Evolutionary conservation across 805 yeast species (phyloP).

Genomic region (Saccharomycopsis sp.): DNA sequence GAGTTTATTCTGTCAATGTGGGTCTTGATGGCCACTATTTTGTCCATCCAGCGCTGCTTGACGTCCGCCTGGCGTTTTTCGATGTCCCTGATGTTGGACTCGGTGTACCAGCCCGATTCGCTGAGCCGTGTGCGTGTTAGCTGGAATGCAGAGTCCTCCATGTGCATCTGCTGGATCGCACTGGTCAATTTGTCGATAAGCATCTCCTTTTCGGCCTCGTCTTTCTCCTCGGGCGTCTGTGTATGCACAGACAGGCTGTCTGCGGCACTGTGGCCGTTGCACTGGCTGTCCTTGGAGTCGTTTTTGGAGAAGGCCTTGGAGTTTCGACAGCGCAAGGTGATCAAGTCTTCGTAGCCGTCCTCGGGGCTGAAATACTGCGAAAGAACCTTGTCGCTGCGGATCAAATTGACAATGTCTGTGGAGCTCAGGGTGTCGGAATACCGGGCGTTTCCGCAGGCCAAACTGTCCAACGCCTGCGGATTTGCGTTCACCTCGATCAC

Average conservation of each 20-base stretch:
- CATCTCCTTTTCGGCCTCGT: background rate
- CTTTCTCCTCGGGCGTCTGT: background rate
- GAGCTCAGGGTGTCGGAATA: background rate
- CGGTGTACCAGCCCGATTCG: slow-evolving; percentile 21
- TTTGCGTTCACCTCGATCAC: slow-evolving; percentile 16
- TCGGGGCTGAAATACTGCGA: background rate
- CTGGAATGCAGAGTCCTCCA: slow-evolving; percentile 19
- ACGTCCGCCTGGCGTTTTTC: slow-evolving; percentile 6
- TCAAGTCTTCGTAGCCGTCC: slow-evolving; percentile 1
- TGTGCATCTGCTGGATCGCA: slow-evolving; percentile 12
- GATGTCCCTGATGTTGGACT: slow-evolving; percentile 17
- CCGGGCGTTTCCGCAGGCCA: background rate
- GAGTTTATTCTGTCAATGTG: slow-evolving; percentile 7
- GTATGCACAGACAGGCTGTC: background rate
- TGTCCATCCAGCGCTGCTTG: slow-evolving; percentile 10
- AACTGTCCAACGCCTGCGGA: slow-evolving; percentile 4
- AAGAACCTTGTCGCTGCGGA: background rate
- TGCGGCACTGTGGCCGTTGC: background rate
- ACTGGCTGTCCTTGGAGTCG: background rate
- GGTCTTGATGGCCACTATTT: slow-evolving; percentile 7
- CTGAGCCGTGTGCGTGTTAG: slow-evolving; percentile 9
- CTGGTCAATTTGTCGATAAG: slow-evolving; percentile 3
- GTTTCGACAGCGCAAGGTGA: background rate
- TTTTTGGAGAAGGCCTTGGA: background rate
- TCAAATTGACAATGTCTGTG: background rate